These are phyloP conservation scores for Xylariales sp. DNA, from an alignment of 2,329 filamentous ascomycete genomes.

Conservation along the genomic window DNA sequence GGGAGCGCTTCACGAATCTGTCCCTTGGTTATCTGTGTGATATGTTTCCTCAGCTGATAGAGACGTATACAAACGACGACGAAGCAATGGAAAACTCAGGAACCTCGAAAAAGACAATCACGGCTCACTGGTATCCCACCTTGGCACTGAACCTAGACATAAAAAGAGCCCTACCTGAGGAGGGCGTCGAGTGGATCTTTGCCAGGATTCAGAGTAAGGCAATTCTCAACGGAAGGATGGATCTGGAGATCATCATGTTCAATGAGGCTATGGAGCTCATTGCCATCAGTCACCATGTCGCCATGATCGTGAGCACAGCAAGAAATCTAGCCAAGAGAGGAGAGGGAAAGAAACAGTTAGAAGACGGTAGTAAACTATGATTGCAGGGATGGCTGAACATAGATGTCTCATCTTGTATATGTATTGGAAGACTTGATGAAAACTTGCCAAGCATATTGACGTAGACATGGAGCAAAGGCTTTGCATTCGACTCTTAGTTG, in stretches of 20 bases:
- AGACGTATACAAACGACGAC: conserved; percentile 7
- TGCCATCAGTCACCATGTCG: conserved; percentile 25
- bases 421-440: too few species aligned
- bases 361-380: not conserved
- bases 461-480: too few species aligned
- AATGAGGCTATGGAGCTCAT: conserved; percentile 22
- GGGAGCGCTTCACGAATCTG: conserved; percentile 20
- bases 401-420: too few species aligned
- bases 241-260: conserved; percentile 23
- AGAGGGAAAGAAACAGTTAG: not conserved
- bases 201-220: conserved; percentile 39
- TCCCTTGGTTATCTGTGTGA: conserved; percentile 23
- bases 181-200: conserved; percentile 65
- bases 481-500: too few species aligned
- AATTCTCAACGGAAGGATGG: conserved; percentile 17
- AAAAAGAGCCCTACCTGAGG: conserved; percentile 62
- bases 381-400: too few species aligned
- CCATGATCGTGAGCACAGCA: conserved; percentile 19
- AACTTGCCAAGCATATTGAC: too few species aligned
- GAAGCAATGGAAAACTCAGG: not conserved
- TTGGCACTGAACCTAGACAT: conserved; percentile 64
- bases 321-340: conserved; percentile 14
- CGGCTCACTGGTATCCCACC: conserved; percentile 58
- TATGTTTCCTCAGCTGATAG: conserved; percentile 23
- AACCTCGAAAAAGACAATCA: not conserved